Evolutionary conservation across 129 eudicot genomes (phyloP).

Genomic region (Lonicera japonica): DNA sequence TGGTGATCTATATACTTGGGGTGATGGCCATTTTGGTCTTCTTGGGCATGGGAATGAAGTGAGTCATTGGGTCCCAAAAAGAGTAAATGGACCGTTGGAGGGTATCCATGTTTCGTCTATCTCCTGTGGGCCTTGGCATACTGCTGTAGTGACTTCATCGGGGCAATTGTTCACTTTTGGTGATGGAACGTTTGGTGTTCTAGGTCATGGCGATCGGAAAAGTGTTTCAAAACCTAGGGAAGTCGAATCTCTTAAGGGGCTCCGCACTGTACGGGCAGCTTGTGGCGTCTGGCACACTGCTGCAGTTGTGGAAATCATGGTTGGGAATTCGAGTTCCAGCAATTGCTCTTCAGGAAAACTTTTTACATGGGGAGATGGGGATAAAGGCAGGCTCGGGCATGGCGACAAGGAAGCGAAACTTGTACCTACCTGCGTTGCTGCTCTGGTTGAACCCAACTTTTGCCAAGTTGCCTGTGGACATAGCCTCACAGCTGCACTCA

Average conservation of each 20-base stretch:
- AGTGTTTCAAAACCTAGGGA: conserved; percentile 83
- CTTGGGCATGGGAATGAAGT: conserved; percentile 97
- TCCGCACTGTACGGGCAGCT: conserved; percentile 78
- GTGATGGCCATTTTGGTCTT: conserved; percentile 88
- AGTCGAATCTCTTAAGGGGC: conserved; percentile 93
- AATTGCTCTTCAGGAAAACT: conserved; percentile 88
- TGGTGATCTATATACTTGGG: conserved; percentile 96
- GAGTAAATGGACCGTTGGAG: conserved; percentile 85
- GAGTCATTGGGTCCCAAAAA: conserved; percentile 88
- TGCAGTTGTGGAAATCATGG: conserved; percentile 95
- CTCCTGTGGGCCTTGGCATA: conserved; percentile 97
- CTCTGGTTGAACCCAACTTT: conserved; percentile 90
- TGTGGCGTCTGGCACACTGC: conserved; percentile 99
- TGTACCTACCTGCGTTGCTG: conserved; percentile 98
- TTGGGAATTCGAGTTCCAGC: conserved; percentile 85
- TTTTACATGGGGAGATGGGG: conserved; percentile 99
- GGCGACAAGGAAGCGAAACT: conserved; percentile 89
- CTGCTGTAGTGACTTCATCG: conserved; percentile 94
- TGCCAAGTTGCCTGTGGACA: conserved; percentile 96
- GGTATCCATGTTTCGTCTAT: conserved; percentile 92
- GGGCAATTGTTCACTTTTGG: conserved; percentile 96
- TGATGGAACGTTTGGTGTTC: conserved; percentile 93
- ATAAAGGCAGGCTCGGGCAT: conserved; percentile 87
- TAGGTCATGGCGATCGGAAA: conserved; percentile 80
- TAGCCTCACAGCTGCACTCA: conserved; percentile 88